A percentile compares a stretch with the other conserved stretches of the same genome.
Evolutionary conservation across 2,329 filamentous ascomycete species (phyloP).

Genomic region (Apiospora kogelbergensis): DNA sequence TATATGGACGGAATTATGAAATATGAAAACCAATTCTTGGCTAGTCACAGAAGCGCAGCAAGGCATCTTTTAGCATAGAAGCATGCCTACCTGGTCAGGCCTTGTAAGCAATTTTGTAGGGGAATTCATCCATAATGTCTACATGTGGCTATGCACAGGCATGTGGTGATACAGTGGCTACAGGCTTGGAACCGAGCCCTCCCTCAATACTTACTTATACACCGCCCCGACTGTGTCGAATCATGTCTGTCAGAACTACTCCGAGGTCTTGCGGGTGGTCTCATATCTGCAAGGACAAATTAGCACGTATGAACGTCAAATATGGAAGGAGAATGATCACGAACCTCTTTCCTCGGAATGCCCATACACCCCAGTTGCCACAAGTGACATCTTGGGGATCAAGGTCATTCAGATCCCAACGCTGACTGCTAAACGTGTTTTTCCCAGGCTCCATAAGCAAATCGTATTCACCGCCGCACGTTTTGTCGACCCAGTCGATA

Average conservation of each 20-base stretch:
- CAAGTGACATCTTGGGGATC: conserved; percentile 93
- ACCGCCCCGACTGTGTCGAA: not conserved
- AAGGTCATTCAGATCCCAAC: conserved; percentile 96
- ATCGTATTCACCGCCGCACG: conserved; percentile 87
- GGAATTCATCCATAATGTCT: not conserved
- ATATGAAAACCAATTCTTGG: not conserved
- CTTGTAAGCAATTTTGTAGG: not conserved
- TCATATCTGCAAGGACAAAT: conserved; percentile 54
- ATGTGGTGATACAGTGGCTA: not conserved
- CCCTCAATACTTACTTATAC: not conserved
- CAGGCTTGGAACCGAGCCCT: not conserved
- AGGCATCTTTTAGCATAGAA: not conserved
- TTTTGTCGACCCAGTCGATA: conserved; percentile 84
- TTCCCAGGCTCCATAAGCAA: conserved; percentile 88
- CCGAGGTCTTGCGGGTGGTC: conserved; percentile 54
- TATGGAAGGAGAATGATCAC: conserved; percentile 25
- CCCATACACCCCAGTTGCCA: conserved; percentile 97
- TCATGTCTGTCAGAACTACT: conserved; percentile 16
- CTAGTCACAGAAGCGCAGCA: not conserved
- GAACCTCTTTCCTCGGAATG: conserved; percentile 94
- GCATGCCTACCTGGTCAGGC: not conserved
- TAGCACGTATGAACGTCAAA: conserved; percentile 24
- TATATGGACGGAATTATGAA: no score
- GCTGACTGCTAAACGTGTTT: conserved; percentile 88
- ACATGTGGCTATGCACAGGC: not conserved